Percentiles rank a stretch among this genome's conserved stretches.
Evolutionary conservation across 139 green algal genomes (phyloP).

Genomic region (Micractinium conductrix): DNA sequence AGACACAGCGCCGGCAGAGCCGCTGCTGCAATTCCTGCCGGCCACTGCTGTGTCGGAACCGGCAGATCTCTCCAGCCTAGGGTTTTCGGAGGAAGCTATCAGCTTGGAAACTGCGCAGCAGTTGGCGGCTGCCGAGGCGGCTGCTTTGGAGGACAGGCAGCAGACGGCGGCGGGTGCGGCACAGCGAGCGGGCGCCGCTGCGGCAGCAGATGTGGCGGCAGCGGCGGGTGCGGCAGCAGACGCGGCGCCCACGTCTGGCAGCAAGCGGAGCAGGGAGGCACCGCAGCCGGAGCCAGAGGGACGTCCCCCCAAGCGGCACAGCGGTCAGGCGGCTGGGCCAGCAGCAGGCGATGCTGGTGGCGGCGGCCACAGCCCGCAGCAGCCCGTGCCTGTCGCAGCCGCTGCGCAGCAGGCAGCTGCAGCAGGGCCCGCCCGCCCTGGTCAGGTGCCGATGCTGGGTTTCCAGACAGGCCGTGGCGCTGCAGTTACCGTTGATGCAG

Average conservation of each 20-base stretch:
- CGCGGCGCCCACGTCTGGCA: background rate
- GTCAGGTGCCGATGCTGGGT: background rate
- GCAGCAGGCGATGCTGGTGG: background rate
- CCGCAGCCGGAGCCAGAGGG: background rate
- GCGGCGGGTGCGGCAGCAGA: background rate
- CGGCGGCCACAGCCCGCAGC: background rate
- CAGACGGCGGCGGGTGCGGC: background rate
- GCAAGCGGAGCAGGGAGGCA: conserved; percentile 6
- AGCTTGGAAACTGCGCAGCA: background rate
- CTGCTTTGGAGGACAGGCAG: background rate
- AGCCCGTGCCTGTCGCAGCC: too few species aligned
- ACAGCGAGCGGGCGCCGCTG: background rate
- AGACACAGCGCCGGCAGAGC: too few species aligned
- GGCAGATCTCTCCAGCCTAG: background rate
- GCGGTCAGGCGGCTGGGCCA: background rate
- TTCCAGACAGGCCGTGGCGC: conserved; percentile 2
- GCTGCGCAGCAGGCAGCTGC: background rate
- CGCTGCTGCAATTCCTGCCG: too few species aligned
- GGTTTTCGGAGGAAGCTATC: background rate
- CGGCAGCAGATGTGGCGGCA: background rate
- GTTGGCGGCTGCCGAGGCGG: conserved; percentile 8
- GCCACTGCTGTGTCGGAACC: background rate
- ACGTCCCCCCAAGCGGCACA: background rate
- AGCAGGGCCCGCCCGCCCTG: background rate
- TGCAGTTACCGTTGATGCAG: background rate